These are phyloP conservation scores for Alternaria triticina DNA, from an alignment of 2,329 filamentous ascomycete genomes.

Conservation along the genomic window DNA sequence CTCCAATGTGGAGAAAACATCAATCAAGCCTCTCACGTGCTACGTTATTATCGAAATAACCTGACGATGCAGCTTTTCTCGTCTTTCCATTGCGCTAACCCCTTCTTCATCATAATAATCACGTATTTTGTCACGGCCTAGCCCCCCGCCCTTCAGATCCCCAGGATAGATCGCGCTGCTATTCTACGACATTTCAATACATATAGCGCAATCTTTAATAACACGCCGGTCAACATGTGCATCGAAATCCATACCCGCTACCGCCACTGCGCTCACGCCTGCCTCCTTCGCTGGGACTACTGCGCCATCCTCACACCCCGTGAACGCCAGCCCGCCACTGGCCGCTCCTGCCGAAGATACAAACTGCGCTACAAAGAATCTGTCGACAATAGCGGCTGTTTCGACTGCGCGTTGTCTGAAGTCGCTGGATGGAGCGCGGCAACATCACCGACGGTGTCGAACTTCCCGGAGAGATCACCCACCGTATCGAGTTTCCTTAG, in stretches of 20 bases:
- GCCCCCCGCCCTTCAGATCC: neutral
- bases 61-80: neutral
- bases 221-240: conserved; percentile 16
- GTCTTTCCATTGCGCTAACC: neutral
- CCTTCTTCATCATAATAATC: neutral
- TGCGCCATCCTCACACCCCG: conserved; percentile 11
- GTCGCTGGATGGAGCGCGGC: neutral
- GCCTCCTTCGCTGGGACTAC: conserved; percentile 17
- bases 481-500: neutral
- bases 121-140: neutral
- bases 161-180: neutral
- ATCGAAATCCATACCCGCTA: conserved; percentile 10
- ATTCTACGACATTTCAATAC: neutral
- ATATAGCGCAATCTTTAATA: neutral
- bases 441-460: neutral
- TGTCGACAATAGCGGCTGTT: neutral
- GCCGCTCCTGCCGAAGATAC: conserved; percentile 11
- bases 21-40: neutral
- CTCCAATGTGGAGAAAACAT: neutral
- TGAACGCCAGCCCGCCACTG: conserved; percentile 1
- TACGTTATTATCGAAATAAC: neutral
- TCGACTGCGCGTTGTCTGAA: neutral
- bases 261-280: conserved; percentile 19
- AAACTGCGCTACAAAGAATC: conserved; percentile 12
- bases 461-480: neutral